These are phyloP conservation scores for Haplosporangium sp. DNA, from an alignment of 371 early-diverging fungal genomes.

Conservation along the genomic window DNA sequence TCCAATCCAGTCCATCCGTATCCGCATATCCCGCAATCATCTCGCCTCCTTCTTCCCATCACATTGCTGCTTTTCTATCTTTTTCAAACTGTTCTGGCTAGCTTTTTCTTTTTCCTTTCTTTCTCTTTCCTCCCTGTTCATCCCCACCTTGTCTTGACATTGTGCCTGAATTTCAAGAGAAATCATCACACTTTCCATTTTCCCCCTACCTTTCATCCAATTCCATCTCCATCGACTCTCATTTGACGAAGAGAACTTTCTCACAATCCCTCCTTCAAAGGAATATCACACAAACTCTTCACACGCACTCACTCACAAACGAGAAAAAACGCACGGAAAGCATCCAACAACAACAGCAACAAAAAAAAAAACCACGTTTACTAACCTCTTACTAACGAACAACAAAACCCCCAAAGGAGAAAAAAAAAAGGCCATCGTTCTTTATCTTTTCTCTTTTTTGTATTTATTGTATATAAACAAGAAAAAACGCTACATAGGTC, in stretches of 20 bases:
- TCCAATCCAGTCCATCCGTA: not conserved
- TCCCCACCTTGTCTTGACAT: slow-evolving; percentile 43
- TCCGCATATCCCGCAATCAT: not conserved
- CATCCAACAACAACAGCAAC: slow-evolving; percentile 5
- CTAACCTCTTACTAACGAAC: slow-evolving; percentile 38
- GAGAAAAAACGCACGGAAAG: not conserved
- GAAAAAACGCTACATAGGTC: not conserved
- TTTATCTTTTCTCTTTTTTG: slow-evolving; percentile 4
- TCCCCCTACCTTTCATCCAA: not conserved
- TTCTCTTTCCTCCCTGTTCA: slow-evolving; percentile 16
- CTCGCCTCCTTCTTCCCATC: not conserved
- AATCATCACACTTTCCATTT: slow-evolving; percentile 2
- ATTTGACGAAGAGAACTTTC: slow-evolving; percentile 6
- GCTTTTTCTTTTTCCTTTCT: slow-evolving; percentile 9
- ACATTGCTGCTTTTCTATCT: not conserved
- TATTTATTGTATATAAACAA: slow-evolving; percentile 35
- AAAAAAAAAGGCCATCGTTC: slow-evolving; percentile 3
- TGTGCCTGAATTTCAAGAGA: slow-evolving; percentile 48
- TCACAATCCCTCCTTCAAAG: not conserved
- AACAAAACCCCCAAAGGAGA: slow-evolving; percentile 16
- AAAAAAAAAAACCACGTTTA: slow-evolving; percentile 20
- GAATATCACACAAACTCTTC: not conserved
- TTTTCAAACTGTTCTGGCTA: not conserved
- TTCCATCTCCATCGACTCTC: slow-evolving; percentile 7
- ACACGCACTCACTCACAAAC: not conserved